A percentile compares a stretch with the other conserved stretches of the same genome.
Conservation (phyloP, 192 early-diverging fungal genomes). For the Linderina pennispora region DNA sequence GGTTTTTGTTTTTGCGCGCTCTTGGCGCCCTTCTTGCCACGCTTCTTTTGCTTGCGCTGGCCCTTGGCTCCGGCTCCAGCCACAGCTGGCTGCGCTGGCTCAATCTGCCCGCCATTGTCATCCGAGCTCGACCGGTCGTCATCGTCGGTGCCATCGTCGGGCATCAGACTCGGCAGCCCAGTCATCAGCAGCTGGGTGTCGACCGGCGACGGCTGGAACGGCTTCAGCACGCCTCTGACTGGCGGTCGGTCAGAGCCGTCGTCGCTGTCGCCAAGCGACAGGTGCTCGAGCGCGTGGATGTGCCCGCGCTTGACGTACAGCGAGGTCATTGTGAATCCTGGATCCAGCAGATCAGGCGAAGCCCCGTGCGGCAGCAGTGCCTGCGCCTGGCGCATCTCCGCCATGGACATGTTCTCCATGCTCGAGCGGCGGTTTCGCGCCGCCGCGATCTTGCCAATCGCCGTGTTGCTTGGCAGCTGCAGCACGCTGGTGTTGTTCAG, state of each 20-base stretch:
- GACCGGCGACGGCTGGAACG: conserved; percentile 33
- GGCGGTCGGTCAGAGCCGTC: background rate
- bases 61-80: background rate
- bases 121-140: background rate
- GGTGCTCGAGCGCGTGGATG: conserved; percentile 24
- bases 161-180: background rate
- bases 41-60: conserved; percentile 12
- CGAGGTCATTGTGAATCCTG: conserved; percentile 36
- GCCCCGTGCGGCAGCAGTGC: conserved; percentile 41
- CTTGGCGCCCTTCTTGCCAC: conserved; percentile 20
- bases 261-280: background rate
- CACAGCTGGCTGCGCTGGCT: conserved; percentile 1
- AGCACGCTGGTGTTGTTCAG: conserved; percentile 31
- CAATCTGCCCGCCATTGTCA: background rate
- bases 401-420: conserved; percentile 6
- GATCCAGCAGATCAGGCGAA: conserved; percentile 32
- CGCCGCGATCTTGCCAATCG: conserved; percentile 31
- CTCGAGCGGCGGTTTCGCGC: conserved; percentile 19
- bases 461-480: conserved; percentile 42
- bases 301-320: conserved; percentile 42
- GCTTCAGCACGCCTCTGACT: conserved; percentile 40
- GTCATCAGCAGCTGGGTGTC: conserved; percentile 17
- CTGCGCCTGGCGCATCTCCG: conserved; percentile 20
- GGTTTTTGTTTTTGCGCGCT: conserved; percentile 13
- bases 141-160: background rate